Evolutionary conservation across 1,284 basidiomycete genomes (phyloP).

Genomic region (Tylopilus orsonianus): DNA sequence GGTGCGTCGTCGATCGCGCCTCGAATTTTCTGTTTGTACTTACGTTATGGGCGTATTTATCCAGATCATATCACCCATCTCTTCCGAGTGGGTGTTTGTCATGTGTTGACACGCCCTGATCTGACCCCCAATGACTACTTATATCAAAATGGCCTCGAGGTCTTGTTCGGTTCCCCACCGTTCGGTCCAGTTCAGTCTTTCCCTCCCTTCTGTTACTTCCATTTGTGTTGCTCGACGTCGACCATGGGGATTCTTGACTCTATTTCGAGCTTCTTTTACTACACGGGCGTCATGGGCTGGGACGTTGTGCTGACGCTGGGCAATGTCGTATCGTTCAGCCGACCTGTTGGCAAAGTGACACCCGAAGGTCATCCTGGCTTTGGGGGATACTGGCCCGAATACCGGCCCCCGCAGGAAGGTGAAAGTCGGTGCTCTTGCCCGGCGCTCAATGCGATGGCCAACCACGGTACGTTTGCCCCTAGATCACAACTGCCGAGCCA

Average conservation of each 20-base stretch:
- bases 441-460: slow-evolving; percentile 71
- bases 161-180: background rate
- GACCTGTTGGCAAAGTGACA: slow-evolving; percentile 52
- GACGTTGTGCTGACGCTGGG: slow-evolving; percentile 53
- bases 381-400: slow-evolving; percentile 72
- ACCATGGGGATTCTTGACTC: slow-evolving; percentile 21
- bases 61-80: background rate
- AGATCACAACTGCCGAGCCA: background rate
- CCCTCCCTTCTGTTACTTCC: background rate
- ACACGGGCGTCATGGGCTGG: slow-evolving; percentile 44
- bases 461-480: slow-evolving; percentile 55
- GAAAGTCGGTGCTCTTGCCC: slow-evolving; percentile 73
- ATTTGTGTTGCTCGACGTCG: background rate
- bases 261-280: slow-evolving; percentile 35
- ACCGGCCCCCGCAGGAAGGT: slow-evolving; percentile 49
- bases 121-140: background rate
- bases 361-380: slow-evolving; percentile 56
- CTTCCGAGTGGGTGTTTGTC: background rate
- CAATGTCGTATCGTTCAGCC: slow-evolving; percentile 55
- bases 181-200: background rate
- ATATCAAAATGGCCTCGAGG: slow-evolving; percentile 10
- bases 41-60: background rate
- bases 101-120: background rate
- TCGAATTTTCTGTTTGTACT: background rate
- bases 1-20: too few relatives aligned